Evolutionary conservation across 768 basidiomycete genomes (phyloP).

Genomic region (Mrakia hoshinonis): DNA sequence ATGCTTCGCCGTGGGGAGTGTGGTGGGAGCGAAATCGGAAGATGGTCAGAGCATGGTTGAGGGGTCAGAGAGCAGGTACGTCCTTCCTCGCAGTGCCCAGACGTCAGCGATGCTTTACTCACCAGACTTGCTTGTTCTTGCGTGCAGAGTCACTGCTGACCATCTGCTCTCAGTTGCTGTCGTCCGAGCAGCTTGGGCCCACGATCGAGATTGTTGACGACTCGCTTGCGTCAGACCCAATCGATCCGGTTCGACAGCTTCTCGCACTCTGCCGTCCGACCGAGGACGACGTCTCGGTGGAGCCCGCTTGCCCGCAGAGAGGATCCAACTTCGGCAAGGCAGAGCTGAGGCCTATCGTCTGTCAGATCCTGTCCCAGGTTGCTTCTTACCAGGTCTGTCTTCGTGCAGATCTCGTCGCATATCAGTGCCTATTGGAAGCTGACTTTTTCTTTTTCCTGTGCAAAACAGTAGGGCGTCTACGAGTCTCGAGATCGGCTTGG

Average conservation of each 20-base stretch:
- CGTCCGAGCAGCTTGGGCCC: too few species aligned
- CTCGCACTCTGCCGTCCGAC: not conserved
- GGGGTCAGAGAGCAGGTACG: not conserved
- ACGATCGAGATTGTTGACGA: too few species aligned
- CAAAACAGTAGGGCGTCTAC: too few species aligned
- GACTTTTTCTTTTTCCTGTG: too few species aligned
- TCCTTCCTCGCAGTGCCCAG: not conserved
- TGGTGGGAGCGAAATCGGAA: not conserved
- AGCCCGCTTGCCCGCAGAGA: not conserved
- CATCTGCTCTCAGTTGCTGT: not conserved
- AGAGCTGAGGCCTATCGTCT: not conserved
- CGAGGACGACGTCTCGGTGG: not conserved
- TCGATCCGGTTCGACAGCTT: too few species aligned
- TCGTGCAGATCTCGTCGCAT: too few species aligned
- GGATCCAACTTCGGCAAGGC: not conserved
- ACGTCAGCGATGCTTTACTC: accelerated
- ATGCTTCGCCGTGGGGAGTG: not conserved
- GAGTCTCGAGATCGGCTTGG: not conserved
- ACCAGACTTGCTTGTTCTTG: too few species aligned
- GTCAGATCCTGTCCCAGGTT: not conserved
- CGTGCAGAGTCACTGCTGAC: not conserved
- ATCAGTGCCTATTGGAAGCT: too few species aligned
- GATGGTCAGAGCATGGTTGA: not conserved
- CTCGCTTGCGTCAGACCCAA: too few species aligned
- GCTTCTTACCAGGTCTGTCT: not conserved